Conservation (phyloP, 371 early-diverging fungal species). For the Nematocida sp. region DNA sequence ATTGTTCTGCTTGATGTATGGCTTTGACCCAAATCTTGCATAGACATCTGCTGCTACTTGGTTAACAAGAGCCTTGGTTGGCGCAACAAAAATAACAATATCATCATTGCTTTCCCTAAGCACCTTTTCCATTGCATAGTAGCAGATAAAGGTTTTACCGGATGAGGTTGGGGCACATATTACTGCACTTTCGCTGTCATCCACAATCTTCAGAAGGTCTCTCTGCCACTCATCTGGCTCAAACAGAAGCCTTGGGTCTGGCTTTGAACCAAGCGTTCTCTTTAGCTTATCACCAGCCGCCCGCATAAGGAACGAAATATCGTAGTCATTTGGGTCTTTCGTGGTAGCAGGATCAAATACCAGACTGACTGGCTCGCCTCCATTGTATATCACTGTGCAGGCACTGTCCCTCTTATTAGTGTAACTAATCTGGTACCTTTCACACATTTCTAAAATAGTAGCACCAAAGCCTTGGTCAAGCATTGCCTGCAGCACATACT, state of each 20-base stretch:
- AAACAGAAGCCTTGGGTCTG: constrained; percentile 71
- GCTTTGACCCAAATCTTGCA: constrained; percentile 71
- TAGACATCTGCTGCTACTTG: constrained; percentile 73
- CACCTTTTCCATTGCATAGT: constrained; percentile 73
- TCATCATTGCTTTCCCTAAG: constrained; percentile 69
- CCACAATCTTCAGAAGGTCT: constrained; percentile 72
- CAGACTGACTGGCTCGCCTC: constrained; percentile 29
- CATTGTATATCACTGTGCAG: constrained; percentile 34
- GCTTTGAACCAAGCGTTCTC: constrained; percentile 65
- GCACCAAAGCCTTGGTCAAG: constrained; percentile 68
- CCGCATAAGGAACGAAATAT: constrained; percentile 70
- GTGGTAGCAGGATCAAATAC: constrained; percentile 33
- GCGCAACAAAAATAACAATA: constrained; percentile 72
- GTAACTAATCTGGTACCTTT: constrained; percentile 59
- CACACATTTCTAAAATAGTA: constrained; percentile 65
- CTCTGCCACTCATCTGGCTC: constrained; percentile 73
- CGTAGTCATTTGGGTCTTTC: constrained; percentile 66
- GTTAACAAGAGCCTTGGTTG: constrained; percentile 74
- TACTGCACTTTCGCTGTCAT: constrained; percentile 69
- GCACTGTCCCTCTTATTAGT: constrained; percentile 29
- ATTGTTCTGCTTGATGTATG: constrained; percentile 61
- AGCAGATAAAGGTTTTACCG: constrained; percentile 74
- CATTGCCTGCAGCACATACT: constrained; percentile 66
- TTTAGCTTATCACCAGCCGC: constrained; percentile 69
- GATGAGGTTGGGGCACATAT: constrained; percentile 73